phyloP scores from a whole-genome alignment of 2,329 filamentous ascomycete species.

The Colletotrichum gloeosporioides region DNA sequence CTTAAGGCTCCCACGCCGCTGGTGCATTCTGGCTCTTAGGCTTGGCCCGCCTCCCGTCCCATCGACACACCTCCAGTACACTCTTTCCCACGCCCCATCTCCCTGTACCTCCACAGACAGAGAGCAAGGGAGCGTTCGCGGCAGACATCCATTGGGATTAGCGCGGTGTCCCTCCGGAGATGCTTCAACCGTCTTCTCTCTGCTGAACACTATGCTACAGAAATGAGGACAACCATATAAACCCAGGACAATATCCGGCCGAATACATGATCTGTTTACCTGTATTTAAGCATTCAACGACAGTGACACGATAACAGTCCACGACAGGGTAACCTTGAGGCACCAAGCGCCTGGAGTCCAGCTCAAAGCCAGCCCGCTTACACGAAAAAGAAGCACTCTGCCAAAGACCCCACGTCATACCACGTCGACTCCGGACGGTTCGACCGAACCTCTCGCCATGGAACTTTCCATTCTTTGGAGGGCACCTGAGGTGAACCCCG shows the following conservation, averaged over 20 bases:
- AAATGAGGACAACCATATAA: conserved; percentile 7
- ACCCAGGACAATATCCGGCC: neutral
- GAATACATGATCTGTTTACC: neutral
- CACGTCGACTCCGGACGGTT: neutral
- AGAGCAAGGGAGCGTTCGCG: conserved; percentile 15
- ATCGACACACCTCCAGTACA: neutral
- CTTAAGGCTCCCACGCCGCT: conserved; percentile 13
- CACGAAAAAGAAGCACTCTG: neutral
- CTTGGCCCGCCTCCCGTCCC: conserved; percentile 11
- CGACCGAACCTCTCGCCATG: conserved; percentile 27
- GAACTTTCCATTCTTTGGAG: conserved; percentile 47
- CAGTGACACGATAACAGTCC: neutral
- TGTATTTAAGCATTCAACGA: neutral
- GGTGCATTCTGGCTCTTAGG: neutral
- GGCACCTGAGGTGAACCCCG: conserved; percentile 79
- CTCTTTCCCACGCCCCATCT: neutral
- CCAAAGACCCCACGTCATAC: neutral
- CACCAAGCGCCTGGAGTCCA: neutral
- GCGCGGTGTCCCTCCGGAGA: conserved; percentile 15
- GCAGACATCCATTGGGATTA: conserved; percentile 16
- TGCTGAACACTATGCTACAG: neutral
- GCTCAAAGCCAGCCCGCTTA: neutral
- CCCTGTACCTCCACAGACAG: conserved; percentile 6
- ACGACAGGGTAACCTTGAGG: neutral
- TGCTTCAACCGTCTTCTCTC: conserved; percentile 2